A percentile compares a stretch with the other conserved stretches of the same genome.
These are phyloP conservation scores for Fraxinus ornus DNA, from an alignment of 305 asterid species.

Conservation along the genomic window DNA sequence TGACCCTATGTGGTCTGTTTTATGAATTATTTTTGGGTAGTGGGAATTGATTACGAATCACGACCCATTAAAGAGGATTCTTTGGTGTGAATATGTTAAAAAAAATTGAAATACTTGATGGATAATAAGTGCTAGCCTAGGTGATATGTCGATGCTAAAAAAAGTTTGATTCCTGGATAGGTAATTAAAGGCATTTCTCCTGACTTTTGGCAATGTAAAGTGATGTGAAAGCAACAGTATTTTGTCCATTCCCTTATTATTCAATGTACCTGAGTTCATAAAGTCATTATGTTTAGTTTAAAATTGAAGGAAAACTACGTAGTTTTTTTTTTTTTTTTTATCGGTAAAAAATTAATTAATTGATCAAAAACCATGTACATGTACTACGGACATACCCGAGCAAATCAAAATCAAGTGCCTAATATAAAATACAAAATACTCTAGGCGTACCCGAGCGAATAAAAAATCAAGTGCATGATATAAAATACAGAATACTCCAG, in stretches of 20 bases:
- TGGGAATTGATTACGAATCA: not conserved
- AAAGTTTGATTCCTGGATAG: slow-evolving; percentile 23
- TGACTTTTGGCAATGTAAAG: slow-evolving; percentile 39
- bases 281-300: too few species aligned
- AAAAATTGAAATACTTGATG: not conserved
- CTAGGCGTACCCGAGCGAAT: too few species aligned
- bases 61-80: not conserved
- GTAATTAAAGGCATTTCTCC: slow-evolving; percentile 30
- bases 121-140: slow-evolving; percentile 8
- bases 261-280: too few species aligned
- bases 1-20: not conserved
- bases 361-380: too few species aligned
- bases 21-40: not conserved
- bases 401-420: too few species aligned
- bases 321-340: too few species aligned
- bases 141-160: slow-evolving; percentile 36
- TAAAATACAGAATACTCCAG: too few species aligned
- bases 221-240: slow-evolving; percentile 43
- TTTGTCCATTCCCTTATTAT: slow-evolving; percentile 14
- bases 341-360: too few species aligned
- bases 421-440: too few species aligned
- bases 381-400: too few species aligned
- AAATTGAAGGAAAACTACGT: too few species aligned
- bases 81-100: not conserved
- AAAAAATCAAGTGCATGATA: too few species aligned